Base-by-base conservation (phyloP, 345 rosid genomes). In the Gossypium turneri region DNA sequence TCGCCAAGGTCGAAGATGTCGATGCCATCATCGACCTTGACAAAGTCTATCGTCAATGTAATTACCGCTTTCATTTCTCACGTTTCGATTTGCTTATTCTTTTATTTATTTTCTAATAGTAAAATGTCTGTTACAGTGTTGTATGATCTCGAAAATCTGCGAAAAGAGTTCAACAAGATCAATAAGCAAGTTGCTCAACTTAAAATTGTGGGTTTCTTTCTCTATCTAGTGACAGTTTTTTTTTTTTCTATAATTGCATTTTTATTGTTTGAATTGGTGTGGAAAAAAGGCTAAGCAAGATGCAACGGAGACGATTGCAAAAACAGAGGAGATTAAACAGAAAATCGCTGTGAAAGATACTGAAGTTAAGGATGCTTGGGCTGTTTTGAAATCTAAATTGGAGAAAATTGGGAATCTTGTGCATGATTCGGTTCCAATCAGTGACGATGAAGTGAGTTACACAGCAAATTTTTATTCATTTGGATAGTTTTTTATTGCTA, bases 401-500 rank as follows among this genome's bases (percentile, higher is more conserved):
- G 89, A 79, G 76, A 78, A 81, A 0, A 84, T 94, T 73, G 98
- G 98, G 29, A 94, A 94, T 82, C 88, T 94, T 29, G 87, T 94
- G 60, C 98, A 91, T 76, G 97, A 94, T 82, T 88, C 98, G 0
- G 98, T 92, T 58, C 97, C 93, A 0, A 58, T 92, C 75, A 76
- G 79, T 27, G 62, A 91, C 44, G 91, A 94, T 74, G 98, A 94
- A 91, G 98, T 92, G 50, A 25, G 72, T 75, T 20, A 51, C 24
- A 44, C 44, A 38, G 27, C 44, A 11, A 25, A 2, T 25, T 11
- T 56, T 25, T 34, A 0, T 34, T n/a, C 50, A 19, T 45, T 67
- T 48, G 2, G 1, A 8, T 78, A 61, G 67, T 57, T 79, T 67
- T 9, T 77, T 6, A 22, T 74, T 20, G 19, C 60, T 34, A 11